phyloP scores from a whole-genome alignment of 2,329 filamentous ascomycete genomes.

The Paecilomyces sp. region DNA sequence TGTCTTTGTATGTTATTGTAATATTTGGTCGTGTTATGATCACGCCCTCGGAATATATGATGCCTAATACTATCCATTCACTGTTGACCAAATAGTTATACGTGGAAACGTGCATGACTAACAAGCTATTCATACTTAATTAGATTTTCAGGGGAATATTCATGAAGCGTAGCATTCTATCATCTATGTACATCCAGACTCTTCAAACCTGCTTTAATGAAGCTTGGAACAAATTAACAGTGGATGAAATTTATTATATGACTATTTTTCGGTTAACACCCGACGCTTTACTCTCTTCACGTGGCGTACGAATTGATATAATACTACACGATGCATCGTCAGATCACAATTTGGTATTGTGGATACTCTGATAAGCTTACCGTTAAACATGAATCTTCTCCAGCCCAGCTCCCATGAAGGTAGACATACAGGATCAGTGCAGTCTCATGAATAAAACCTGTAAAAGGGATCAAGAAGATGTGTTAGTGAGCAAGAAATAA shows the following conservation, averaged over 20 bases:
- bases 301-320: conserved; percentile 39
- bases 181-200: not conserved
- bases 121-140: not conserved
- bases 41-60: not conserved
- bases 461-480: not conserved
- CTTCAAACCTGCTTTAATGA: not conserved
- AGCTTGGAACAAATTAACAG: too few species aligned
- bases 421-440: conserved; percentile 42
- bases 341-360: not conserved
- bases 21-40: not conserved
- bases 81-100: not conserved
- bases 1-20: not conserved
- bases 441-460: conserved; percentile 40
- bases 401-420: conserved; percentile 32
- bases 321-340: conserved; percentile 22
- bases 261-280: not conserved
- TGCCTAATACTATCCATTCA: not conserved
- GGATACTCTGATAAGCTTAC: conserved; percentile 22
- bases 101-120: not conserved
- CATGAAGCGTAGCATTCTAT: not conserved
- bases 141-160: too few species aligned
- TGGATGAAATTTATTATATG: not conserved
- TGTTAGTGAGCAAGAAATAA: not conserved
- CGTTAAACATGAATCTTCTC: conserved; percentile 40
- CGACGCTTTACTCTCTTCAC: conserved; percentile 8